phyloP scores from a whole-genome alignment of 2,329 filamentous ascomycete species.

The Zasmidium citrigriseum region DNA sequence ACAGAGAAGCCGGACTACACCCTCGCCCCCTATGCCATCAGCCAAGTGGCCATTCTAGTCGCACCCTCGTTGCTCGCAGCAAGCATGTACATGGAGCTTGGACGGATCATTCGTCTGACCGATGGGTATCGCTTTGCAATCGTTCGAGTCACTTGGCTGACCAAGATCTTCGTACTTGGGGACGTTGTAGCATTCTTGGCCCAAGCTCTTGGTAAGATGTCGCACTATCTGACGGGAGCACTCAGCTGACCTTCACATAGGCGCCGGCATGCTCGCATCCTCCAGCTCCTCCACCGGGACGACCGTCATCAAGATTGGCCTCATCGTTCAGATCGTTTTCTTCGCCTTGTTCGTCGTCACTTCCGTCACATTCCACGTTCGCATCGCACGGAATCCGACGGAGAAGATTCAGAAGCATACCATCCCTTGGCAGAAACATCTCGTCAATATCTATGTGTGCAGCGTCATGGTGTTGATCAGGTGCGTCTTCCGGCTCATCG shows the following conservation, averaged over 20 bases:
- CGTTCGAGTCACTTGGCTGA: slow-evolving; percentile 45
- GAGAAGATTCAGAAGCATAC: neutral
- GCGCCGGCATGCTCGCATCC: slow-evolving; percentile 1
- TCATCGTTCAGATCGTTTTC: slow-evolving; percentile 52
- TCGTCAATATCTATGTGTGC: slow-evolving; percentile 47
- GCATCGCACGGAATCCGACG: slow-evolving; percentile 14
- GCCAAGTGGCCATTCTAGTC: slow-evolving; percentile 48
- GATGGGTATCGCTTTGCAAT: slow-evolving; percentile 44
- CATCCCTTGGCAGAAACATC: slow-evolving; percentile 35
- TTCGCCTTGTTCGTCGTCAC: slow-evolving; percentile 51
- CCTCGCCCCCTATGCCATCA: slow-evolving; percentile 38
- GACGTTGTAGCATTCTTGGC: slow-evolving; percentile 51
- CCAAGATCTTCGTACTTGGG: slow-evolving; percentile 50
- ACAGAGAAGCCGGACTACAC: too few species aligned
- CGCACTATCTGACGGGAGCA: neutral
- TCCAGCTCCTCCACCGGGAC: slow-evolving; percentile 37
- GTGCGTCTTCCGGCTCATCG: slow-evolving; percentile 50
- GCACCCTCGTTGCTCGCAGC: slow-evolving; percentile 50
- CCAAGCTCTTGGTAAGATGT: slow-evolving; percentile 30
- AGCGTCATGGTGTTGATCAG: slow-evolving; percentile 51
- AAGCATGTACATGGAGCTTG: slow-evolving; percentile 52
- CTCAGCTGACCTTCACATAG: neutral
- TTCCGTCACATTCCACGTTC: slow-evolving; percentile 30
- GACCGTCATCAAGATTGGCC: slow-evolving; percentile 49
- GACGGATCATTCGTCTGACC: slow-evolving; percentile 46